phyloP scores from a whole-genome alignment of 352 stramenopile species.

The Thalassiosira mediterranea region DNA sequence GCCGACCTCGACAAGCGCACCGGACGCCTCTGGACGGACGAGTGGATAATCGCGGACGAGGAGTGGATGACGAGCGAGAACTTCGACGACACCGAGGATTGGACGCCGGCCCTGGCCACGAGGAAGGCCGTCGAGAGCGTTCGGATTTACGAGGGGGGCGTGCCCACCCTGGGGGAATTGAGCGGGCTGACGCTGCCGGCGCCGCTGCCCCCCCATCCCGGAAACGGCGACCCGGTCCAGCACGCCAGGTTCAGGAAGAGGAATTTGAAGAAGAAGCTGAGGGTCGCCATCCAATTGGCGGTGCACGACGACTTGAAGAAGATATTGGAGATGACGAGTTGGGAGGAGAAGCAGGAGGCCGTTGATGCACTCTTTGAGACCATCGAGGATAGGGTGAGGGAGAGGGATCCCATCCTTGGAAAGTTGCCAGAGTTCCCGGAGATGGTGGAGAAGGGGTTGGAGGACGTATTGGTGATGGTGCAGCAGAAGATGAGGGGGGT shows the following conservation, averaged over 20 bases:
- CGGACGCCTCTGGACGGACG: slow-evolving; percentile 63
- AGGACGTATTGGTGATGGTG: slow-evolving; percentile 64
- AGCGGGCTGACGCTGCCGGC: slow-evolving; percentile 54
- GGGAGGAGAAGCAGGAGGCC: slow-evolving; percentile 65
- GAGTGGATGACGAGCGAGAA: slow-evolving; percentile 55
- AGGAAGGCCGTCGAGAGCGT: slow-evolving; percentile 66
- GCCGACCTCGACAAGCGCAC: slow-evolving; percentile 51
- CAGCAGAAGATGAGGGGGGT: slow-evolving; percentile 18
- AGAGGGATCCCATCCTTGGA: slow-evolving; percentile 55
- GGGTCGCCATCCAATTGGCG: slow-evolving; percentile 19
- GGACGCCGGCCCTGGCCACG: slow-evolving; percentile 61
- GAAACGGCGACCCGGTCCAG: slow-evolving; percentile 50
- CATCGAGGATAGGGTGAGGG: slow-evolving; percentile 58
- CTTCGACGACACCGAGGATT: slow-evolving; percentile 70
- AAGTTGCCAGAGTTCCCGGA: slow-evolving; percentile 62
- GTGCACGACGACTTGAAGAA: slow-evolving; percentile 48
- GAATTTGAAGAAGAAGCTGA: slow-evolving; percentile 10
- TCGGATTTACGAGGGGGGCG: slow-evolving; percentile 48
- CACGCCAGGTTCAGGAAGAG: slow-evolving; percentile 51
- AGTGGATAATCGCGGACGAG: slow-evolving; percentile 69
- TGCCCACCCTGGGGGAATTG: slow-evolving; percentile 64
- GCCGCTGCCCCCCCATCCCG: slow-evolving; percentile 44
- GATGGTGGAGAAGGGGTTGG: slow-evolving; percentile 63
- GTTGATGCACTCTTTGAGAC: slow-evolving; percentile 77
- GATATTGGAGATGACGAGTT: slow-evolving; percentile 46